Evolutionary conservation across 345 rosid species (phyloP).

Genomic region (Raphanus raphanistrum): DNA sequence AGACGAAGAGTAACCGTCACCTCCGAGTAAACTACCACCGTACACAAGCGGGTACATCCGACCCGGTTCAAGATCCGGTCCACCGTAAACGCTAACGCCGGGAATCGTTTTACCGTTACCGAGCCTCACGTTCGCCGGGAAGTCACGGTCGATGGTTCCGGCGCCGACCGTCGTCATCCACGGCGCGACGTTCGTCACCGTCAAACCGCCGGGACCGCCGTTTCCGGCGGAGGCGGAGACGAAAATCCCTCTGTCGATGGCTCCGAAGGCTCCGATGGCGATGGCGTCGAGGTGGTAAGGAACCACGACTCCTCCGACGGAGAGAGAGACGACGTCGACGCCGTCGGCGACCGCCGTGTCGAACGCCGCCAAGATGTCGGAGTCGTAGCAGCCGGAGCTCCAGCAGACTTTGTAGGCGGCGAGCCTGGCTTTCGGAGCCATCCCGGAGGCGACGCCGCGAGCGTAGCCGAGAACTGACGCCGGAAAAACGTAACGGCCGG

Average conservation of each 20-base stretch:
- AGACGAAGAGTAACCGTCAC: constrained; percentile 72
- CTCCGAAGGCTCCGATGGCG: constrained; percentile 85
- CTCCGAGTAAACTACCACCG: constrained; percentile 62
- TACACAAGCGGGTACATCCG: constrained; percentile 71
- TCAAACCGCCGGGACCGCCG: constrained; percentile 87
- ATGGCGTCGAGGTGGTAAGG: constrained; percentile 89
- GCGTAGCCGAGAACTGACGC: constrained; percentile 86
- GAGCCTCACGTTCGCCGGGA: constrained; percentile 75
- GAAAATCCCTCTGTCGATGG: constrained; percentile 67
- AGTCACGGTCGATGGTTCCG: constrained; percentile 80
- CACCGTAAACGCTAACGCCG: constrained; percentile 73
- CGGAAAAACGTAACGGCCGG: constrained; percentile 71
- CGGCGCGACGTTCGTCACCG: constrained; percentile 80
- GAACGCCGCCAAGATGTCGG: constrained; percentile 87
- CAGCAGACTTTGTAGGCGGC: constrained; percentile 94
- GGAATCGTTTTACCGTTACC: constrained; percentile 63
- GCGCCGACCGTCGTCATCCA: constrained; percentile 92
- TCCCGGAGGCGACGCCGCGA: constrained; percentile 80
- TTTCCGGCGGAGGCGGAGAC: constrained; percentile 94
- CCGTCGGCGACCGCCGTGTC: constrained; percentile 81
- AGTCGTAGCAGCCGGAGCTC: constrained; percentile 90
- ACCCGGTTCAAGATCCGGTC: constrained; percentile 53
- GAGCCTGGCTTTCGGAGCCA: constrained; percentile 91
- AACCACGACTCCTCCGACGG: constrained; percentile 87
- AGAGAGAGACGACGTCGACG: constrained; percentile 80